phyloP scores from a whole-genome alignment of 1,284 basidiomycete genomes.

The Ceratobasidium sp. region DNA sequence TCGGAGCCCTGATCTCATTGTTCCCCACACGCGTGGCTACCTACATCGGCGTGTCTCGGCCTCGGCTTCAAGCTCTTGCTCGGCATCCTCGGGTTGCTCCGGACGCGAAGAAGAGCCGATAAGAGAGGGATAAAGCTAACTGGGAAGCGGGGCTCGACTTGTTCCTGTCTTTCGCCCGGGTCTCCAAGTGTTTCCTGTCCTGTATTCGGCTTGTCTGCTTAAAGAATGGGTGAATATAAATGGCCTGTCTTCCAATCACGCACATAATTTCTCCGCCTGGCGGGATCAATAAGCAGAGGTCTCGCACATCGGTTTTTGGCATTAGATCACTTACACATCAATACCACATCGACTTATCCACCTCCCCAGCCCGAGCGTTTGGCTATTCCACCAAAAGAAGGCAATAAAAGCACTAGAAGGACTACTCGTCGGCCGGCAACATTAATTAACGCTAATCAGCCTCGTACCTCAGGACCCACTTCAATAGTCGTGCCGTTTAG shows the following conservation, averaged over 20 bases:
- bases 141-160: neutral
- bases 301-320: too few relatives aligned
- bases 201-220: neutral
- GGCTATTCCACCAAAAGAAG: too few relatives aligned
- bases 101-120: neutral
- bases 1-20: neutral
- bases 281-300: neutral
- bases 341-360: too few relatives aligned
- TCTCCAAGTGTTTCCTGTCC: neutral
- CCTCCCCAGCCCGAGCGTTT: too few relatives aligned
- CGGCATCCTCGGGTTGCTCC: neutral
- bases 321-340: too few relatives aligned
- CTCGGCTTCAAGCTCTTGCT: neutral
- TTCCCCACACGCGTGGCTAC: neutral
- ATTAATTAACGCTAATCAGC: too few relatives aligned
- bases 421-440: too few relatives aligned
- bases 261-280: neutral
- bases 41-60: constrained; percentile 12
- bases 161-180: neutral
- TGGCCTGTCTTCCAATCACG: neutral
- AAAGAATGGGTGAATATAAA: neutral
- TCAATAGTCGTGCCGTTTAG: too few relatives aligned
- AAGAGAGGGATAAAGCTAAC: neutral
- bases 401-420: too few relatives aligned
- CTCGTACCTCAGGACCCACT: too few relatives aligned